phyloP scores from a whole-genome alignment of 768 basidiomycete genomes.

The Nidularia pulvinata region DNA sequence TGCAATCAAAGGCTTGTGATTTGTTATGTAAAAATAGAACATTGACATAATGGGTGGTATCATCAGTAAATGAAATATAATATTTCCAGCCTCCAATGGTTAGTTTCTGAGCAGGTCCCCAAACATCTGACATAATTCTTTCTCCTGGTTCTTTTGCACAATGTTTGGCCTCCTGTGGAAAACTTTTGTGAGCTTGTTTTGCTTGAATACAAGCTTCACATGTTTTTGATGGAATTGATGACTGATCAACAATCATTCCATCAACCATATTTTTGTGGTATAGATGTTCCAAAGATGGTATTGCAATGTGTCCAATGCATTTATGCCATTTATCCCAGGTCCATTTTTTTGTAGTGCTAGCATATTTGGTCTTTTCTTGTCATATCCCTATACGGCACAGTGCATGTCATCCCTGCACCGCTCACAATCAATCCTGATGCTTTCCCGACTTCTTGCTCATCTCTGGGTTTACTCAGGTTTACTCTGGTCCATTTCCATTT shows the following conservation, averaged over 20 bases:
- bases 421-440: too few relatives aligned
- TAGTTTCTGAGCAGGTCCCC: constrained; percentile 19
- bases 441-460: too few relatives aligned
- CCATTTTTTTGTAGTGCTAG: too few relatives aligned
- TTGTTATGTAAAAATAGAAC: constrained; percentile 14
- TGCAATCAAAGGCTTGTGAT: constrained; percentile 8
- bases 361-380: too few relatives aligned
- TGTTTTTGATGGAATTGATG: constrained; percentile 9
- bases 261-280: constrained; percentile 10
- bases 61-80: constrained; percentile 21
- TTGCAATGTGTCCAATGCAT: constrained; percentile 18
- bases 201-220: constrained; percentile 32
- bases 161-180: constrained; percentile 25
- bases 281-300: constrained; percentile 12
- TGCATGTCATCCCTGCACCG: too few relatives aligned
- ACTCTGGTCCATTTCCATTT: too few relatives aligned
- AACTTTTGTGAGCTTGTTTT: constrained; percentile 23
- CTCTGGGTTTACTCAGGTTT: too few relatives aligned
- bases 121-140: constrained; percentile 19
- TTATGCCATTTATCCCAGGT: constrained; percentile 25
- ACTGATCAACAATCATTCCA: constrained; percentile 14
- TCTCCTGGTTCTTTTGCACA: constrained; percentile 15
- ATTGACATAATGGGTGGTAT: constrained; percentile 1
- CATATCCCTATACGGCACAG: too few relatives aligned
- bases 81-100: constrained; percentile 19